phyloP scores from a whole-genome alignment of 108 stramenopile genomes.

The Cyclostephanos invisitatus region DNA sequence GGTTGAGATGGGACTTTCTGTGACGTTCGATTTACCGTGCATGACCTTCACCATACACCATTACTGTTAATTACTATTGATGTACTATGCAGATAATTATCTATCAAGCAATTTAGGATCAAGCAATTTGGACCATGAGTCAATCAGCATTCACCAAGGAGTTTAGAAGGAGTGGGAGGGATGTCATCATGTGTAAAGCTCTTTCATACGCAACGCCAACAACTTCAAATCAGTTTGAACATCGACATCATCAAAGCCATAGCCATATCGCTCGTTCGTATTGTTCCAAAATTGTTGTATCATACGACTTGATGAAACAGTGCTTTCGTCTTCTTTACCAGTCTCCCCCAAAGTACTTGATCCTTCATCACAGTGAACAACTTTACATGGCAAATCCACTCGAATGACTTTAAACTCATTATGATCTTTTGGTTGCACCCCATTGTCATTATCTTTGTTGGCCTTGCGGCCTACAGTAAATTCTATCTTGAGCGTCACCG shows the following conservation, averaged over 20 bases:
- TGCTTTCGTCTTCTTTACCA: constrained; percentile 3
- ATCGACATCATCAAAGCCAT: constrained; percentile 16
- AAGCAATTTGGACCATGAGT: too few relatives aligned
- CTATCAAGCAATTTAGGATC: too few relatives aligned
- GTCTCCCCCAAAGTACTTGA: constrained; percentile 11
- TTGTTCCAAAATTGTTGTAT: constrained; percentile 6
- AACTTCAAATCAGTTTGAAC: constrained; percentile 24
- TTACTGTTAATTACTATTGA: too few relatives aligned
- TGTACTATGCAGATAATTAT: too few relatives aligned
- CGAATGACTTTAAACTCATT: constrained; percentile 27
- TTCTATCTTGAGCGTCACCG: constrained; percentile 39
- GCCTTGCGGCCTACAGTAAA: constrained; percentile 34
- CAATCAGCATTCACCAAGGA: too few relatives aligned
- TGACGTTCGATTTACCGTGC: too few relatives aligned
- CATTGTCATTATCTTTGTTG: constrained; percentile 2
- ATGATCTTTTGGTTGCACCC: not conserved
- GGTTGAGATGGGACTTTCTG: too few relatives aligned
- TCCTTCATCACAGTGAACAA: constrained; percentile 31
- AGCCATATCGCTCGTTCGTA: not conserved
- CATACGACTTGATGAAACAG: not conserved
- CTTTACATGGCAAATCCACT: constrained; percentile 43
- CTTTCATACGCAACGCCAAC: constrained; percentile 14
- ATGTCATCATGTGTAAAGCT: constrained; percentile 3
- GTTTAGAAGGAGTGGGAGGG: too few relatives aligned
- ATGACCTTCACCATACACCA: too few relatives aligned